Percentiles rank a stretch among this genome's conserved stretches.
Evolutionary conservation across 2,329 filamentous ascomycete genomes (phyloP).

Genomic region (Chalara sp.): DNA sequence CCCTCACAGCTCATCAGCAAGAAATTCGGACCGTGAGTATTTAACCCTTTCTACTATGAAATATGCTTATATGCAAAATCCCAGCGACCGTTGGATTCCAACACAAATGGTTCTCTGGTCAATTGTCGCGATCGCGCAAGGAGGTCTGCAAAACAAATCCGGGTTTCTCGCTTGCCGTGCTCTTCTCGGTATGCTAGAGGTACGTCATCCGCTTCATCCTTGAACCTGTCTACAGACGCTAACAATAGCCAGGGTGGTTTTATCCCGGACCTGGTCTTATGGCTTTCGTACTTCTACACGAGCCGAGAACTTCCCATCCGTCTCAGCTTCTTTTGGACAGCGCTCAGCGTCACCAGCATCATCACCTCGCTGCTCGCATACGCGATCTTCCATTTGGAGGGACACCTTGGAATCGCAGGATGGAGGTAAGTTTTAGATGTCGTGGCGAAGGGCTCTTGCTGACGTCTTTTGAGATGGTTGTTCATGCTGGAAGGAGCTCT

Average conservation of each 20-base stretch:
- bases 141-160: conserved; percentile 34
- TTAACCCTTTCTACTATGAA: too few relatives aligned
- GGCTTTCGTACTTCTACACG: conserved; percentile 71
- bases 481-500: conserved; percentile 50
- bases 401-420: conserved; percentile 45
- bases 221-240: background rate
- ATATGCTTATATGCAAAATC: too few relatives aligned
- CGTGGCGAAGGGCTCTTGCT: too few relatives aligned
- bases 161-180: conserved; percentile 37
- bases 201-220: conserved; percentile 21
- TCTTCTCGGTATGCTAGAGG: conserved; percentile 23
- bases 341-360: conserved; percentile 37
- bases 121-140: conserved; percentile 39
- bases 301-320: conserved; percentile 61
- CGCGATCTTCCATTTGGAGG: conserved; percentile 45
- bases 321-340: conserved; percentile 64
- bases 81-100: conserved; percentile 40
- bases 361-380: conserved; percentile 48
- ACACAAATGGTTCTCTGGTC: conserved; percentile 45
- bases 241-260: conserved; percentile 43
- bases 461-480: conserved; percentile 32
- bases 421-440: conserved; percentile 20
- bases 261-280: conserved; percentile 58
- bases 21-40: conserved; percentile 33
- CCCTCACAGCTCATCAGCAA: conserved; percentile 42